Base-by-base conservation (phyloP, 306 rosid genomes). In the Ormosia semicastrata region DNA sequence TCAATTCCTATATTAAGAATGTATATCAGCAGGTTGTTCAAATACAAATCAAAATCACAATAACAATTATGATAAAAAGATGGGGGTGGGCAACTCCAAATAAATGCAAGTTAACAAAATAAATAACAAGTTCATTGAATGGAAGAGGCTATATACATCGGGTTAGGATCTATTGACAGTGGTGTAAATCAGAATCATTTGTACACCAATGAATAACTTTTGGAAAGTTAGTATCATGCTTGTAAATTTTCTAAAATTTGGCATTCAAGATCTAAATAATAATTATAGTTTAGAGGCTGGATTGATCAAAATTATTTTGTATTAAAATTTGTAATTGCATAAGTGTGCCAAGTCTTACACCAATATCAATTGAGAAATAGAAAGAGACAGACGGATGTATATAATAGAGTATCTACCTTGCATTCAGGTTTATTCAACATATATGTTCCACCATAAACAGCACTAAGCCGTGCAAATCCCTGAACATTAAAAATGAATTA, bases 381-480 rank as follows among this genome's bases (percentile, higher is more conserved):
- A 43, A 57, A 34, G 39, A 6, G 24, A 63, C 1, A 14, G 13
- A 37, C 7, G 44, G 1, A 37, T 65, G 34, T 14, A 41, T 30
- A 44, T 2, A 46, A 66, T 30, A 59, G 8, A 74, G 10, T 68
- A 53, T 59, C 70, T 86, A 95, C 99, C 99, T 92, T 93, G 90
- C 99, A 95, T 81, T 95, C 97, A 67, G 99, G 99, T 82, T 95
- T 95, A 63, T 93, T 95, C 86, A 95, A 88, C 99, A 95, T 95
- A 81, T 92, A 93, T 65, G 99, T 95, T 71, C 99, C 99, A 81
- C 99, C 99, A 81, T 95, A 95, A 71, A 95, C 99, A 63, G 99
- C 99, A 85, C 99, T 95, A 47, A 95, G 98, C 65, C 99, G 91
- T 49, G 99, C 99, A 93, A 95, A 95, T 82, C 90, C 99, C 99